Evolutionary conservation across 805 yeast species (phyloP), one percentile per base, ranked within the genome.

Genomic region (Starmerella kuoi): DNA sequence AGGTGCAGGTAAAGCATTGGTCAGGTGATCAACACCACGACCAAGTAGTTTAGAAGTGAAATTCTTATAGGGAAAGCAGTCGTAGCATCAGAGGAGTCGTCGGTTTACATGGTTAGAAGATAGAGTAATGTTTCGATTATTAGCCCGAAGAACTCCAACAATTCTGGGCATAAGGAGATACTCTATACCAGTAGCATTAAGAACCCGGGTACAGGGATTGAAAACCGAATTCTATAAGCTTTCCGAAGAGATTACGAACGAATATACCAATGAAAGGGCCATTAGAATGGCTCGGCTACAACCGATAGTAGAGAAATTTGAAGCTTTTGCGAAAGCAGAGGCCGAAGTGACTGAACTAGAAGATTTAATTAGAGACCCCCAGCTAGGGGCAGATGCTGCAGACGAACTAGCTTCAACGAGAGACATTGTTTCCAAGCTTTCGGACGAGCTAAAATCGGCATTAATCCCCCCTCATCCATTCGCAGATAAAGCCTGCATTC

Each of bases 381-480:
- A 64, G 3, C 58, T 79, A 30, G 63, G 62, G 30, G 66, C 62
- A 4, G 87, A 79, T 12, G 95, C 94, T 0, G 57, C 66, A 33
- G 47, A 47, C 3, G 96, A 87, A 55, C 53, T 84, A 4, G 64
- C 63, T 1, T 54, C 60, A 1, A 50, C 71, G 0, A 46, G 61
- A 2, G 80, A 80, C 0, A 56, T 59, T 11, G 58, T 83, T 8
- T 57, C 59, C 3, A 50, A 58, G 8, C 55, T 71, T 1, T 64
- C 76, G 0, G 56, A 61, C 2, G 61, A 83, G n/a, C 74, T 78
- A 45, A 55, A 68, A 5, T 67, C 70, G 32, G 44, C 48, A 18
- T 64, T 91, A 4, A 61, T 88, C 19, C 95, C 96, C 2, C 74
- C 82, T 2, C 78, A 80, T 50, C 77, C 76, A 35, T 82, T 80